Evolutionary conservation across 805 yeast genomes (phyloP).

Genomic region (Lipomyces spencermartinsiae): DNA sequence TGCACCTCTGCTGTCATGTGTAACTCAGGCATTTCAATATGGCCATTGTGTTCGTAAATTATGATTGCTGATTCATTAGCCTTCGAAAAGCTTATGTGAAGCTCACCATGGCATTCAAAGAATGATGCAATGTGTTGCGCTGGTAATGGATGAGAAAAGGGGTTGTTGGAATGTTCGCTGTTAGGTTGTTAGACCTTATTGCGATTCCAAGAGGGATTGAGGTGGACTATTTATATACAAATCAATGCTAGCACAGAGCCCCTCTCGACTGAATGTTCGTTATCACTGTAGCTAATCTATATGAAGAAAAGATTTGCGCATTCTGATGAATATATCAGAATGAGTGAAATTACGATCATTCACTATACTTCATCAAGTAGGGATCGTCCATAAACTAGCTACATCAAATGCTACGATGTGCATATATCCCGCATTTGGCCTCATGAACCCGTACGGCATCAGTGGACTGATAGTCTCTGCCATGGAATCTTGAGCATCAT

Average conservation of each 20-base stretch:
- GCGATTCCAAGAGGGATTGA: too few relatives aligned
- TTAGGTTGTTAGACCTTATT: too few relatives aligned
- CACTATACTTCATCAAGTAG: too few relatives aligned
- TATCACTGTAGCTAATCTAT: constrained; percentile 1
- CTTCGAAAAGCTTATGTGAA: not conserved
- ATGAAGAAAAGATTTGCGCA: constrained; percentile 1
- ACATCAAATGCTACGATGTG: not conserved
- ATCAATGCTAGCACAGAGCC: too few relatives aligned
- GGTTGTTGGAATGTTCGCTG: not conserved
- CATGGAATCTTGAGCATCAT: not conserved
- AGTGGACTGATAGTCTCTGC: not conserved
- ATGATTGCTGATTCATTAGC: not conserved
- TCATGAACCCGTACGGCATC: constrained; percentile 2
- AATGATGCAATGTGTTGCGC: not conserved
- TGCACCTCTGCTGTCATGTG: too few relatives aligned
- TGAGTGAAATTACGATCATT: not conserved
- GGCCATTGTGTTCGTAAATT: not conserved
- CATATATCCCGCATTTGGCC: not conserved
- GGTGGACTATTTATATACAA: too few relatives aligned
- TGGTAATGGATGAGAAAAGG: not conserved
- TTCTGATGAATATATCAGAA: constrained; percentile 8
- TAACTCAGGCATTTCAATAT: not conserved
- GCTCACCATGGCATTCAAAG: not conserved
- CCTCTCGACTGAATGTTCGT: not conserved
- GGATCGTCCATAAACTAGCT: too few relatives aligned